Evolutionary conservation across 2,329 filamentous ascomycete species (phyloP), one percentile per base, ranked within the genome.

Genomic region (Thielaviopsis musarum): DNA sequence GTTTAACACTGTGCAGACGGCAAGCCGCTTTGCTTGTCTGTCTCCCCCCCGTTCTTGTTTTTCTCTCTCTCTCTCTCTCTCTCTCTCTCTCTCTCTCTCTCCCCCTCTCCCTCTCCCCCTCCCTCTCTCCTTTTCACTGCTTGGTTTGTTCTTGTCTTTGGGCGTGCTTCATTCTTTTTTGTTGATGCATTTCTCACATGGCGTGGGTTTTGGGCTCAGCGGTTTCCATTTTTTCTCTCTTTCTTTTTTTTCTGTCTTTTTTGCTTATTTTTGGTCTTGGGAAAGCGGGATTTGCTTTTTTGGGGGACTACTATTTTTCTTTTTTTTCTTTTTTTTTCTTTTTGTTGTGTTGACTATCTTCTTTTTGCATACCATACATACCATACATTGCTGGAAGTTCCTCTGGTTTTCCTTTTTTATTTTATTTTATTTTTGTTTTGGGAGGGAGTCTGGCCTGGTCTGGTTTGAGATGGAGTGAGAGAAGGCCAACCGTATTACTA

Each of bases 91-190:
- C 21, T 58, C 48, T 45, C 48, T 30, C 52, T 49, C 41, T 21
- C 54, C 28, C 30, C 57, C 15, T 38, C n/a, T 21, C 52, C 10
- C 13, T 57, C 19, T 54, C 30, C 45, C 24, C 24, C 56, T 24
- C 52, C n/a, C 34, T 57, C 52, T 41, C 56, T 17, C 5, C 4
- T 49, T n/a, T 54, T 21, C 28, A 48, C 49, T 51, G 51, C 41
- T 53, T 61, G 56, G n/a, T 53, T 58, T 58, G 52, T 41, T 24
- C 52, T 53, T 45, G 19, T 24, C 28, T 56, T 58, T 53, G 56
- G 48, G 26, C 49, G 21, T 30, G 17, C 15, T 28, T 48, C 19
- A 28, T 34, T n/a, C n/a, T 54, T 21, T 53, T 34, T 19, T 45
- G 38, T 45, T 45, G 38, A 45, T 45, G 38, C 38, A 45, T 45